Conservation (phyloP, 2,329 filamentous ascomycete species). For the Botrytis elliptica region DNA sequence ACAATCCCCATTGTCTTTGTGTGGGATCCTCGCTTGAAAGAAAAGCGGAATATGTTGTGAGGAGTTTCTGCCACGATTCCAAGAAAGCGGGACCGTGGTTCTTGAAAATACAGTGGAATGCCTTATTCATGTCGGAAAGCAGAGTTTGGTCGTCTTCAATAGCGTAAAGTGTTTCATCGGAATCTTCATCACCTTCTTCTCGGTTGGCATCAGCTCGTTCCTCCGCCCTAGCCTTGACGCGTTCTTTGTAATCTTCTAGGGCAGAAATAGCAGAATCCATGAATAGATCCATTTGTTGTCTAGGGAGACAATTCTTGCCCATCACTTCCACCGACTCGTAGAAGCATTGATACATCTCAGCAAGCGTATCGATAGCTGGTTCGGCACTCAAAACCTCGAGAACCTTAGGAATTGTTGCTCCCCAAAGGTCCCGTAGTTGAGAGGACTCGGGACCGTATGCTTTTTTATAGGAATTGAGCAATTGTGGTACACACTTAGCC, state of each 20-base stretch:
- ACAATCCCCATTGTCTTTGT: slow-evolving; percentile 97
- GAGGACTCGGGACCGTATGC: slow-evolving; percentile 78
- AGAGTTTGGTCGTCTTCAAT: slow-evolving; percentile 97
- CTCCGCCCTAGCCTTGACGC: slow-evolving; percentile 79
- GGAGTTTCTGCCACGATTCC: slow-evolving; percentile 80
- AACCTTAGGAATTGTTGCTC: slow-evolving; percentile 80
- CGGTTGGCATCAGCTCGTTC: slow-evolving; percentile 71
- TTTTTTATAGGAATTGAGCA: slow-evolving; percentile 92
- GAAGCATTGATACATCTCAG: slow-evolving; percentile 99
- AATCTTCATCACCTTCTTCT: slow-evolving; percentile 87
- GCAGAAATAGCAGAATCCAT: slow-evolving; percentile 83
- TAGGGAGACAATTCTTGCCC: slow-evolving; percentile 76
- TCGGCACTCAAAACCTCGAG: slow-evolving; percentile 92
- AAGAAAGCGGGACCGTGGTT: slow-evolving; percentile 86
- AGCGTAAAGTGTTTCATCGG: slow-evolving; percentile 81
- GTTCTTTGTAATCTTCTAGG: slow-evolving; percentile 87
- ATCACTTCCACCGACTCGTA: slow-evolving; percentile 97
- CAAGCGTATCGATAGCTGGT: slow-evolving; percentile 91
- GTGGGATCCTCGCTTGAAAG: slow-evolving; percentile 79
- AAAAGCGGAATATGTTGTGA: slow-evolving; percentile 83
- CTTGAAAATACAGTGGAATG: slow-evolving; percentile 98
- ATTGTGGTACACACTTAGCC: slow-evolving; percentile 88
- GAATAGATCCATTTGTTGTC: slow-evolving; percentile 79
- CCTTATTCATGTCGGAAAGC: slow-evolving; percentile 99
- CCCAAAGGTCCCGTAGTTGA: slow-evolving; percentile 81